Conservation (phyloP, 2,329 filamentous ascomycete species). For the Peltaster fructicola region DNA sequence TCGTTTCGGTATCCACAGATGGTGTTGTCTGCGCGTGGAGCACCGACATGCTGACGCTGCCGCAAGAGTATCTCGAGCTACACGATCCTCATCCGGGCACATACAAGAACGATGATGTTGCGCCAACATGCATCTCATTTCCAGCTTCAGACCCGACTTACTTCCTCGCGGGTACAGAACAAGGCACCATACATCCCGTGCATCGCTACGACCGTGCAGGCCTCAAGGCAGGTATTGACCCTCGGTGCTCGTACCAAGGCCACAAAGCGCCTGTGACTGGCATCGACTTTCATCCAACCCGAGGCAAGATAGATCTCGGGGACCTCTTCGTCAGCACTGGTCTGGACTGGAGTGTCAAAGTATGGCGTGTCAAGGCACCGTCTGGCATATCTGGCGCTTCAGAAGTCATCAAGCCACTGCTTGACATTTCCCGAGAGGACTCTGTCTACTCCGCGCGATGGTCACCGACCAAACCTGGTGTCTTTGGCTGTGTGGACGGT, state of each 20-base stretch:
- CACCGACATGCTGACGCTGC: constrained; percentile 92
- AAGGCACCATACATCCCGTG: constrained; percentile 90
- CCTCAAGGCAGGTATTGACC: constrained; percentile 88
- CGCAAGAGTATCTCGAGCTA: constrained; percentile 82
- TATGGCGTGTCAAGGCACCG: constrained; percentile 84
- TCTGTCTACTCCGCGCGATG: constrained; percentile 92
- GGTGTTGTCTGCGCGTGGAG: constrained; percentile 95
- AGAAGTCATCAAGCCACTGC: constrained; percentile 38
- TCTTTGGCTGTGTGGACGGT: constrained; percentile 89
- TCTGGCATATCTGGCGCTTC: constrained; percentile 37
- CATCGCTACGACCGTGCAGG: constrained; percentile 94
- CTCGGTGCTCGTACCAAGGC: constrained; percentile 70
- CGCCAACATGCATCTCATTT: constrained; percentile 87
- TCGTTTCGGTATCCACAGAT: constrained; percentile 91
- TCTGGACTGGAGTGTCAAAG: constrained; percentile 90
- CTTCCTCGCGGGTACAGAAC: constrained; percentile 91
- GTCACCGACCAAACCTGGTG: constrained; percentile 84
- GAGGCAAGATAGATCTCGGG: constrained; percentile 82
- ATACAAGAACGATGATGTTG: constrained; percentile 65
- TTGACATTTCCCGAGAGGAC: constrained; percentile 87
- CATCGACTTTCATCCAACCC: constrained; percentile 83
- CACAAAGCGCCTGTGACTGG: constrained; percentile 93
- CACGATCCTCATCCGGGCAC: constrained; percentile 66
- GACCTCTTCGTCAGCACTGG: constrained; percentile 85
- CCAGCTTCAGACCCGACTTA: constrained; percentile 91